A percentile compares a stretch with the other conserved stretches of the same genome.
These are phyloP conservation scores for Apophysomyces sp. DNA, from an alignment of 371 early-diverging fungal species.

Conservation along the genomic window DNA sequence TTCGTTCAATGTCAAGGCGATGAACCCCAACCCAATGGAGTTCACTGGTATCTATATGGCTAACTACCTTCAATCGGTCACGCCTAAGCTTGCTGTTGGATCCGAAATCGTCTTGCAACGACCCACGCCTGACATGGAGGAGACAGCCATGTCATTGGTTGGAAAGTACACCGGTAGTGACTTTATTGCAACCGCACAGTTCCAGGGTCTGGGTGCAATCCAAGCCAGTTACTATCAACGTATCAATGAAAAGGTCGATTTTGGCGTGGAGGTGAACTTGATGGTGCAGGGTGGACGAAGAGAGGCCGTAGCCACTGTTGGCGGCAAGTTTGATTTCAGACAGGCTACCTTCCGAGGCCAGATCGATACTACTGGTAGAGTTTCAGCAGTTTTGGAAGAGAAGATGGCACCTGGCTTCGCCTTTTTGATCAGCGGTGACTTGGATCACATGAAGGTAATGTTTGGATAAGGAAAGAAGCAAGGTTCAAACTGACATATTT, in stretches of 20 bases:
- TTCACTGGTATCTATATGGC: conserved; percentile 87
- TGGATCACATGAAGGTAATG: conserved; percentile 93
- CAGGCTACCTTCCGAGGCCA: conserved; percentile 89
- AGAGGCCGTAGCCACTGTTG: conserved; percentile 91
- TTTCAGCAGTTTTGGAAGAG: conserved; percentile 91
- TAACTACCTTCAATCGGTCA: conserved; percentile 90
- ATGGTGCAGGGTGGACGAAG: conserved; percentile 75
- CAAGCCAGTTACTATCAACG: conserved; percentile 90
- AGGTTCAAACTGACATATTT: conserved; percentile 10
- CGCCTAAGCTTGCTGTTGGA: conserved; percentile 82
- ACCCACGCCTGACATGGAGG: conserved; percentile 83
- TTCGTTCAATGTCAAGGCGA: conserved; percentile 84
- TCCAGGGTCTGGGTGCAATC: conserved; percentile 80
- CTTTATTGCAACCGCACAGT: conserved; percentile 81
- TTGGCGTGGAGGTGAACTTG: conserved; percentile 90
- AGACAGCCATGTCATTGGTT: conserved; percentile 76
- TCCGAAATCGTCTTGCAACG: conserved; percentile 86
- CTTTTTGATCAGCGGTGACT: conserved; percentile 90
- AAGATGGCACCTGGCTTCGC: conserved; percentile 93
- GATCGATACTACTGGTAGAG: conserved; percentile 87
- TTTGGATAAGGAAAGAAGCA: conserved; percentile 38
- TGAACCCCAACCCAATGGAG: conserved; percentile 92
- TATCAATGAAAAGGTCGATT: conserved; percentile 91
- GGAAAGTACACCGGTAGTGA: conserved; percentile 73
- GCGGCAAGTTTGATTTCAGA: conserved; percentile 95